A percentile compares a stretch with the other conserved stretches of the same genome.
phyloP scores from a whole-genome alignment of 495 filamentous ascomycete species.

The Neurospora pannonica region DNA sequence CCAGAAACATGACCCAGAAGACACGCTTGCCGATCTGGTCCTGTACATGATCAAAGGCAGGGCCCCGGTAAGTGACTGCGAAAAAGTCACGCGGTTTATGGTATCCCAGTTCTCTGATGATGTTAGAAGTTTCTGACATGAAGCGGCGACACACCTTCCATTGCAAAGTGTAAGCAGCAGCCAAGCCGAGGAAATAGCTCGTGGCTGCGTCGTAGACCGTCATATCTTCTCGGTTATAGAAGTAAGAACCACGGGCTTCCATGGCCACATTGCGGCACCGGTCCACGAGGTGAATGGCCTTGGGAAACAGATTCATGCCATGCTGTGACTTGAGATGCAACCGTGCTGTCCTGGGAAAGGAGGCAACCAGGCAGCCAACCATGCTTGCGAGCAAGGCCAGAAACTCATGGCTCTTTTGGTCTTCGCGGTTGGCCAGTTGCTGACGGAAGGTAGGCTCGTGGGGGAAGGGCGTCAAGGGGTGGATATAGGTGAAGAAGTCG shows the following conservation, averaged over 20 bases:
- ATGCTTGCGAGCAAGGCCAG: slow-evolving; percentile 73
- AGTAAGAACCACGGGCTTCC: slow-evolving; percentile 59
- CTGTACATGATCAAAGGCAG: slow-evolving; percentile 54
- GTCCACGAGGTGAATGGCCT: slow-evolving; percentile 61
- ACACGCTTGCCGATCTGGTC: slow-evolving; percentile 70
- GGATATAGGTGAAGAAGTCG: slow-evolving; percentile 85
- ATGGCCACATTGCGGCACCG: slow-evolving; percentile 64
- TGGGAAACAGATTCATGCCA: slow-evolving; percentile 49
- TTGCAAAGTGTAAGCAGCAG: slow-evolving; percentile 59
- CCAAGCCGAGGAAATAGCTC: slow-evolving; percentile 73
- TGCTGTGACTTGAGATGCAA: slow-evolving; percentile 53
- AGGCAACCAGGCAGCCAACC: slow-evolving; percentile 66
- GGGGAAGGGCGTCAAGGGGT: slow-evolving; percentile 76
- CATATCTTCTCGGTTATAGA: slow-evolving; percentile 53
- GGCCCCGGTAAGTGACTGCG: slow-evolving; percentile 22
- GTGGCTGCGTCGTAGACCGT: slow-evolving; percentile 73
- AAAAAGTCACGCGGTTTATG: slow-evolving; percentile 39
- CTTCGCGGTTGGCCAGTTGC: slow-evolving; percentile 60
- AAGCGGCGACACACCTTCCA: slow-evolving; percentile 59
- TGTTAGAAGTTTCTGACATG: slow-evolving; percentile 62
- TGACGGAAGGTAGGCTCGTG: slow-evolving; percentile 78
- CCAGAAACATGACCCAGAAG: slow-evolving; percentile 68
- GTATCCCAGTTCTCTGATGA: slow-evolving; percentile 57
- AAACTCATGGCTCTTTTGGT: slow-evolving; percentile 58
- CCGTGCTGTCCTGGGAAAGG: slow-evolving; percentile 70